These are phyloP conservation scores for Tolypocladium ophioglossoides DNA, from an alignment of 2,329 filamentous ascomycete species.

Conservation along the genomic window DNA sequence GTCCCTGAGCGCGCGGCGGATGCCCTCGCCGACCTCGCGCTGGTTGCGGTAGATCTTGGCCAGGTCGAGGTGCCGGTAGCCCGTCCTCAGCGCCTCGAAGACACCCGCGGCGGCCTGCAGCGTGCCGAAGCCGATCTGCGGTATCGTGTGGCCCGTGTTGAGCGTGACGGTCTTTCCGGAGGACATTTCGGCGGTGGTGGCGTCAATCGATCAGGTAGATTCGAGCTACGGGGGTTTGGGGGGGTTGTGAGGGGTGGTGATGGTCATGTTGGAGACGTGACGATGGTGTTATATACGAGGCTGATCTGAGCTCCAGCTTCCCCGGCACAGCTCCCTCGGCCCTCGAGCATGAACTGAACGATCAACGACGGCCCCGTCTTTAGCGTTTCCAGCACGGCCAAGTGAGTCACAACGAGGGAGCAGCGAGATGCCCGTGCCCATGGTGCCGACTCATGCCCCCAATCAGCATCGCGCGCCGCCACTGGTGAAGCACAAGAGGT, in stretches of 20 bases:
- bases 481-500: background rate
- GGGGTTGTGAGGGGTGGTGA: background rate
- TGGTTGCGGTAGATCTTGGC: constrained; percentile 54
- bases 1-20: constrained; percentile 34
- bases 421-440: background rate
- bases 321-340: background rate
- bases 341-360: background rate
- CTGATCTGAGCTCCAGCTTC: background rate
- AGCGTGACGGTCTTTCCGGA: constrained; percentile 44
- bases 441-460: background rate
- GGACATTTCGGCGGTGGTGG: constrained; percentile 36
- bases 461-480: background rate
- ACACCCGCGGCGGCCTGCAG: constrained; percentile 59
- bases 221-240: background rate
- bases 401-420: background rate
- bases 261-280: background rate
- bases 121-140: constrained; percentile 49
- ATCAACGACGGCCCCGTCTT: background rate
- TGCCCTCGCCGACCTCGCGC: constrained; percentile 44
- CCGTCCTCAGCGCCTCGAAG: constrained; percentile 49
- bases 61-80: constrained; percentile 52
- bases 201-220: background rate
- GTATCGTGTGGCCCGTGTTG: constrained; percentile 56
- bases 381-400: background rate
- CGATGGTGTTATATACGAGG: background rate